phyloP scores from a whole-genome alignment of 306 rosid genomes.

The Cucumis cinereus region DNA sequence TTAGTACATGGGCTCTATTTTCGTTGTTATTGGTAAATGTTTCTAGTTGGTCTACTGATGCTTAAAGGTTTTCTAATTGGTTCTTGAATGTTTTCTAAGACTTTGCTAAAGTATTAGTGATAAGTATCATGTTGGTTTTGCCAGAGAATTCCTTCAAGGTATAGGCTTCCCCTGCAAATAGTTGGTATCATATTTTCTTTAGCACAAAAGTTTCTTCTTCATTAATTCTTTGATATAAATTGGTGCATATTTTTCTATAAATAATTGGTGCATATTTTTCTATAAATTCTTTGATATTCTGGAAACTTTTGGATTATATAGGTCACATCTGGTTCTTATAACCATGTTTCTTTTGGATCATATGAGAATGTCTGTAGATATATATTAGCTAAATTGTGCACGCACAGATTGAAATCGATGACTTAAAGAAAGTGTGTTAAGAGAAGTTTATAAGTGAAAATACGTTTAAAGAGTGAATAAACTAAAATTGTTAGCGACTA shows the following conservation, averaged over 20 bases:
- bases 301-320: no score
- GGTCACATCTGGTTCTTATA: no score
- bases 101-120: conserved; percentile 77
- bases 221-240: no score
- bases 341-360: not conserved
- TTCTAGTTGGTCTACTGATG: not conserved
- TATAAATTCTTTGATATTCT: not conserved
- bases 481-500: no score
- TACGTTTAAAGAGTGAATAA: not conserved
- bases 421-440: not conserved
- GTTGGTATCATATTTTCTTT: not conserved
- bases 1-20: not conserved
- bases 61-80: not conserved
- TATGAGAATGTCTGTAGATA: not conserved
- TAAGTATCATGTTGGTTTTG: conserved; percentile 86
- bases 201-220: not conserved
- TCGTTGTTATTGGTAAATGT: not conserved
- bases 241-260: no score
- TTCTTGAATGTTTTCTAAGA: conserved; percentile 10
- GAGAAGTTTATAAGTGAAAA: not conserved
- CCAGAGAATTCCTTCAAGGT: conserved; percentile 78
- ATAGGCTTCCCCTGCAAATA: conserved; percentile 6
- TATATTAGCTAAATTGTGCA: not conserved
- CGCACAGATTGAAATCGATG: not conserved
- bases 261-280: no score